These are phyloP conservation scores for Alternaria ethzedia DNA, from an alignment of 2,329 filamentous ascomycete genomes.

Conservation along the genomic window DNA sequence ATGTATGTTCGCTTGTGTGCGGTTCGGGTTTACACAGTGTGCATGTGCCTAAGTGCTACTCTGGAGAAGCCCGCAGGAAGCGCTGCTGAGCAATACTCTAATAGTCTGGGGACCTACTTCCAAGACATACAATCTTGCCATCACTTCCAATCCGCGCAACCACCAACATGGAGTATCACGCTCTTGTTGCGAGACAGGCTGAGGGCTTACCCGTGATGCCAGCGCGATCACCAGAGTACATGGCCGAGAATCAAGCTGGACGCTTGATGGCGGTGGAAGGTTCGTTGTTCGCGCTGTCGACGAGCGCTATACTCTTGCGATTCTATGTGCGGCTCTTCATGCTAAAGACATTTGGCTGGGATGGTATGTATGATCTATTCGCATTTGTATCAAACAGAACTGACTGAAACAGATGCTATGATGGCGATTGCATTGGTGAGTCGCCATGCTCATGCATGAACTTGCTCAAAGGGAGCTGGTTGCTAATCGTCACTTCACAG, in stretches of 20 bases:
- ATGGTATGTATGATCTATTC: conserved; percentile 16
- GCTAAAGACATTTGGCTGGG: conserved; percentile 30
- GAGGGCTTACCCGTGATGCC: conserved; percentile 11
- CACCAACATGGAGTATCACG: conserved; percentile 9
- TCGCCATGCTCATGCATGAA: neutral
- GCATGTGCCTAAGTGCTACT: conserved; percentile 8
- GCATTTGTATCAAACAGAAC: neutral
- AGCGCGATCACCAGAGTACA: conserved; percentile 35
- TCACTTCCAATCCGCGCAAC: neutral
- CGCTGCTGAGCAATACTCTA: neutral
- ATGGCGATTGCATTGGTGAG: conserved; percentile 27
- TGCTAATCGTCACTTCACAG: conserved; percentile 3
- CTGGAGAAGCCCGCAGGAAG: neutral
- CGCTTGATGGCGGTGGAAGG: conserved; percentile 50
- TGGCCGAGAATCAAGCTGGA: conserved; percentile 45
- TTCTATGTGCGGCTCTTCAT: conserved; percentile 29
- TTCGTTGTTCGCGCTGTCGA: conserved; percentile 46
- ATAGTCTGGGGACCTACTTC: conserved; percentile 1
- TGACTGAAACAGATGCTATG: conserved; percentile 48
- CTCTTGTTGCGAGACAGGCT: conserved; percentile 14
- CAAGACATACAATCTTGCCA: neutral
- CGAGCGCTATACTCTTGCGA: conserved; percentile 19
- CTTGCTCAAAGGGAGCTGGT: neutral
- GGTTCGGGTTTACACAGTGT: neutral
- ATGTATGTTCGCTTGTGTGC: conserved; percentile 1